Evolutionary conservation across 352 stramenopile species (phyloP).

Genomic region (Phytophthora citrophthora): DNA sequence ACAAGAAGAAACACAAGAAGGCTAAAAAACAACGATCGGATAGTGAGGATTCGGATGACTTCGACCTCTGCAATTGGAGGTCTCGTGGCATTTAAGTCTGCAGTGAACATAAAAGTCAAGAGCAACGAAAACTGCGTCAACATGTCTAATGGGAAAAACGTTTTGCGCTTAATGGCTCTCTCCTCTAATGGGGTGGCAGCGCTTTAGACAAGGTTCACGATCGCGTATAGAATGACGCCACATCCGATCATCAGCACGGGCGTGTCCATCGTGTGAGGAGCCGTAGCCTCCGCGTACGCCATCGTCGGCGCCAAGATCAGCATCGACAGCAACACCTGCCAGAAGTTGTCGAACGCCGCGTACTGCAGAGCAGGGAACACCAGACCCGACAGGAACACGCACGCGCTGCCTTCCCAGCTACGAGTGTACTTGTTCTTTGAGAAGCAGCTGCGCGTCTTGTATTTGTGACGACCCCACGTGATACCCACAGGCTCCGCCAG

Average conservation of each 20-base stretch:
- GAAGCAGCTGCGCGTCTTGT: slow-evolving; percentile 85
- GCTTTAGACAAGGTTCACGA: slow-evolving; percentile 42
- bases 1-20: slow-evolving; percentile 41
- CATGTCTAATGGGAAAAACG: slow-evolving; percentile 25
- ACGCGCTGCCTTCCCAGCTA: slow-evolving; percentile 83
- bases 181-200: slow-evolving; percentile 16
- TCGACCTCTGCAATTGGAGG: slow-evolving; percentile 58
- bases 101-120: not conserved
- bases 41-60: slow-evolving; percentile 36
- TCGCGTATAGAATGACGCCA: slow-evolving; percentile 73
- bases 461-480: slow-evolving; percentile 85
- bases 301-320: slow-evolving; percentile 79
- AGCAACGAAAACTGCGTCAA: slow-evolving; percentile 9
- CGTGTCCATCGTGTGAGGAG: slow-evolving; percentile 88
- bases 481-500: slow-evolving; percentile 82
- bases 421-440: slow-evolving; percentile 86
- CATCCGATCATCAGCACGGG: slow-evolving; percentile 85
- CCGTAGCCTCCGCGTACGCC: slow-evolving; percentile 85
- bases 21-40: slow-evolving; percentile 14
- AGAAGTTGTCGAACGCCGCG: slow-evolving; percentile 79
- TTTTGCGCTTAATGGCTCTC: slow-evolving; percentile 10
- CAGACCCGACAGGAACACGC: slow-evolving; percentile 80
- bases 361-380: slow-evolving; percentile 84
- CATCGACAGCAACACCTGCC: slow-evolving; percentile 80
- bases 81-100: slow-evolving; percentile 40